phyloP scores from a whole-genome alignment of 1,139 yeast species.

The Kodamaea suecica region DNA sequence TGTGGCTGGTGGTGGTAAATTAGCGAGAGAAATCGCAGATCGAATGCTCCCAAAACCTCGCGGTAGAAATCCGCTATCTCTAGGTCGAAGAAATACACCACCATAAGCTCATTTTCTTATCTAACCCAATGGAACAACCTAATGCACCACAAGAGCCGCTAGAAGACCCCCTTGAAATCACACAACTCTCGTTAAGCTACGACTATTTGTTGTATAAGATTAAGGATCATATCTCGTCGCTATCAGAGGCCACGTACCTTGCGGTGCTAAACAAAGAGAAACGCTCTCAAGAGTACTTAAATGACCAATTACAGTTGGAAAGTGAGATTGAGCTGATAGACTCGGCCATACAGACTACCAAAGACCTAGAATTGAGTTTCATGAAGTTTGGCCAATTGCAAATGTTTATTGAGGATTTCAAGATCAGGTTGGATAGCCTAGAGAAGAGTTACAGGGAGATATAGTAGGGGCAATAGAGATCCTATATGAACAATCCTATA shows the following conservation, averaged over 20 bases:
- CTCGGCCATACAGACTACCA: conserved; percentile 46
- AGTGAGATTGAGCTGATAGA: conserved; percentile 44
- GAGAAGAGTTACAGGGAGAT: conserved; percentile 16
- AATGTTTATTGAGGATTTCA: conserved; percentile 43
- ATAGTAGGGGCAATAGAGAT: not conserved
- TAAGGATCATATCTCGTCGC: conserved; percentile 46
- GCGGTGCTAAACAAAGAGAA: conserved; percentile 28
- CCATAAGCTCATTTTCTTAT: too few species aligned
- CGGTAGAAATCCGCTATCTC: too few species aligned
- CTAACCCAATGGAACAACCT: not conserved
- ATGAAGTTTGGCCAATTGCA: conserved; percentile 65
- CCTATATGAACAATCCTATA: too few species aligned
- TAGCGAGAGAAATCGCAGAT: too few species aligned
- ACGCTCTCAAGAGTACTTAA: conserved; percentile 33
- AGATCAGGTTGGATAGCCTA: conserved; percentile 24
- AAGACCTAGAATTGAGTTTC: conserved; percentile 58
- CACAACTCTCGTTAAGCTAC: conserved; percentile 54
- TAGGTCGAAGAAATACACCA: too few species aligned
- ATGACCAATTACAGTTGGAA: conserved; percentile 37
- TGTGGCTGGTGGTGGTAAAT: too few species aligned
- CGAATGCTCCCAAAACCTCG: too few species aligned
- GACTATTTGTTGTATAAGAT: conserved; percentile 64
- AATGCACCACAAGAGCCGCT: not conserved
- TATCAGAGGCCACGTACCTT: conserved; percentile 35
- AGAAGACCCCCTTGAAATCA: conserved; percentile 59